Percentiles rank a stretch among this genome's conserved stretches.
Evolutionary conservation across 2,329 filamentous ascomycete species (phyloP).

Genomic region (Dothideomycetes sp.): DNA sequence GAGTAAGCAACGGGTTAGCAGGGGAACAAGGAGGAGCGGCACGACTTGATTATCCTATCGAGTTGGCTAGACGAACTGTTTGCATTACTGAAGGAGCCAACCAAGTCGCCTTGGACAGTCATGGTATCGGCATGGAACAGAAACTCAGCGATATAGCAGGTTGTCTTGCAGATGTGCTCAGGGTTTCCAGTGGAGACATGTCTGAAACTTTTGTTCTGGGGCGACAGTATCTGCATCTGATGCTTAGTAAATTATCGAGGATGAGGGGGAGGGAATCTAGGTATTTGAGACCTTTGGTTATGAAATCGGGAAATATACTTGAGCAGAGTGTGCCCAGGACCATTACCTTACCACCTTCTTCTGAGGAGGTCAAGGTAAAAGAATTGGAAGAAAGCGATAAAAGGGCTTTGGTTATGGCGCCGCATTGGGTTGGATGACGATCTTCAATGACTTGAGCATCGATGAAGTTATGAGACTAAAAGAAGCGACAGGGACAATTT

Average conservation of each 20-base stretch:
- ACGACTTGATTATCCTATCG: constrained; percentile 29
- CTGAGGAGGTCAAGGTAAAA: too few relatives aligned
- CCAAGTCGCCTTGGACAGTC: constrained; percentile 24
- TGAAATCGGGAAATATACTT: constrained; percentile 25
- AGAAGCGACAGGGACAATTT: not conserved
- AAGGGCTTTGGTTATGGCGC: too few relatives aligned
- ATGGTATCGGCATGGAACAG: constrained; percentile 31
- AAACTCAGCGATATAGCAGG: constrained; percentile 29
- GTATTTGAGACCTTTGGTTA: constrained; percentile 27
- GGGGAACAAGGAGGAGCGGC: constrained; percentile 27
- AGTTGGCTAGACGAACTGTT: constrained; percentile 26
- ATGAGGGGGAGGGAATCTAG: constrained; percentile 28
- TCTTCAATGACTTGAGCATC: not conserved
- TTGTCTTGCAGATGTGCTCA: constrained; percentile 28
- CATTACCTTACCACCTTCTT: constrained; percentile 18
- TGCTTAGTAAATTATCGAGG: constrained; percentile 24
- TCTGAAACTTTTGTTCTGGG: constrained; percentile 25
- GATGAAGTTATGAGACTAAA: not conserved
- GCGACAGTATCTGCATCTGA: constrained; percentile 26
- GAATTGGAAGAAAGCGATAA: too few relatives aligned
- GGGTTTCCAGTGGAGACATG: constrained; percentile 27
- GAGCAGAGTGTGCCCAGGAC: constrained; percentile 21
- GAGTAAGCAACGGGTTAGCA: constrained; percentile 28
- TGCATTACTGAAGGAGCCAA: constrained; percentile 24
- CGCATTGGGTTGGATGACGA: not conserved